Base-by-base conservation (phyloP, 2,329 filamentous ascomycete species). In the Stagonosporopsis chrysanthemi region DNA sequence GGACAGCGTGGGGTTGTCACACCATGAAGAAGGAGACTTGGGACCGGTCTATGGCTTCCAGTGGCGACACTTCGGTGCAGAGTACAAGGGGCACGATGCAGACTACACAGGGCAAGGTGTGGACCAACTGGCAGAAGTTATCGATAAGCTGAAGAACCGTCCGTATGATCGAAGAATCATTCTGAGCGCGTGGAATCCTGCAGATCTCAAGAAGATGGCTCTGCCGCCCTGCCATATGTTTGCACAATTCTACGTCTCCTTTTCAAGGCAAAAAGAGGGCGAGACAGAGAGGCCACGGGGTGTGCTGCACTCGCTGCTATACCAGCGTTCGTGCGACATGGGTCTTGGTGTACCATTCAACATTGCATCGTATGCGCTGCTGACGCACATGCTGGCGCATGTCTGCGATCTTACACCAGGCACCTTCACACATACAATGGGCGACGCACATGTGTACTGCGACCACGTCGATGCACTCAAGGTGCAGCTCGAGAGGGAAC, bases 31-130 rank as follows among this genome's bases (percentile, higher is more conserved):
- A 19, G 95, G 95, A 63, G 95, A 99, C 72, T 83, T 99, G 0
- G 95, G 95, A 0, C 95, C 95, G 28, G 93, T 98, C 0, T 99
- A 99, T 75, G 95, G 95, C 1, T 99, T 99, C 80, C 95, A 99
- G 79, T 99, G 95, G 95, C 90, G 95, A 3, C 94, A 98, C 78
- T 99, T 99, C 71, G 95, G 95, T 47, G 95, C 95, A 4, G 87
- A 92, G 60, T 99, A 99, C 75, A 81, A 88, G 17, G 73, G 71
- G 1, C 66, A 70, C 40, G 82, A 87, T 63, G 84, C 90, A 0
- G 92, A 98, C 74, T 99, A 99, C 78, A 83, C 86, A 0, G 92
- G 91, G 0, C 83, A 96, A 74, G 95, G 95, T 17, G 91, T 97
- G 15, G 95, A 99, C 74, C 95, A 99, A 80, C 83, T 99, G 35